Evolutionary conservation across 805 yeast genomes (phyloP), one percentile per base, ranked within the genome.

Genomic region (Candida ortonii): DNA sequence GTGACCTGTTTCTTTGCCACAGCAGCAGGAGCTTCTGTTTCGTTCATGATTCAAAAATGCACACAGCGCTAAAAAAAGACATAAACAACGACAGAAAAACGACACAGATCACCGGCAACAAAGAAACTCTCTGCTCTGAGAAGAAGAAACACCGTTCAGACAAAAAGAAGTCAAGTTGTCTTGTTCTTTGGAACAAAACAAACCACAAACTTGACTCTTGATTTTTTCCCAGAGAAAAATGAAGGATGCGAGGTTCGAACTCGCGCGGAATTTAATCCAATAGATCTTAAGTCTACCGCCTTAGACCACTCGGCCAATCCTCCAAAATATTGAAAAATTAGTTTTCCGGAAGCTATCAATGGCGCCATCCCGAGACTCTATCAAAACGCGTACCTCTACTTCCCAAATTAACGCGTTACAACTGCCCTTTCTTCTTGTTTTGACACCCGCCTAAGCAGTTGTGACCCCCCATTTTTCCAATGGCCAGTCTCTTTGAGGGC

Each of bases 1-100:
- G 87, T 64, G 20, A 82, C 70, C 54, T 80, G 87, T 16, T 62
- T 45, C 44, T 67, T 67, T 3, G 78, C 78, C 3, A 66, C 64
- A n/a, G n/a, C n/a, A n/a, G n/a, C n/a, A n/a, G n/a, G n/a, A n/a
- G n/a, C n/a, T n/a, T n/a, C n/a, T n/a, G n/a, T n/a, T n/a, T n/a
- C n/a, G n/a, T n/a, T n/a, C n/a, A n/a, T n/a, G n/a, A n/a, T n/a
- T n/a, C n/a, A n/a, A 61, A 51, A 64, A 62, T 41, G 10, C 15
- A 5, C 14, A 12, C 13, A 19, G 11, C 7, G 21, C 16, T 21
- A 7, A 6, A 30, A 19, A 7, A 14, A 5, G n/a, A 25, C 17
- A 25, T n/a, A 13, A 11, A 20, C n/a, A n/a, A n/a, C n/a, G n/a
- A n/a, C n/a, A n/a, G n/a, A n/a, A n/a, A n/a, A n/a, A n/a, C n/a